phyloP scores from a whole-genome alignment of 2,329 filamentous ascomycete species.

The Sporothrix schenckii region DNA sequence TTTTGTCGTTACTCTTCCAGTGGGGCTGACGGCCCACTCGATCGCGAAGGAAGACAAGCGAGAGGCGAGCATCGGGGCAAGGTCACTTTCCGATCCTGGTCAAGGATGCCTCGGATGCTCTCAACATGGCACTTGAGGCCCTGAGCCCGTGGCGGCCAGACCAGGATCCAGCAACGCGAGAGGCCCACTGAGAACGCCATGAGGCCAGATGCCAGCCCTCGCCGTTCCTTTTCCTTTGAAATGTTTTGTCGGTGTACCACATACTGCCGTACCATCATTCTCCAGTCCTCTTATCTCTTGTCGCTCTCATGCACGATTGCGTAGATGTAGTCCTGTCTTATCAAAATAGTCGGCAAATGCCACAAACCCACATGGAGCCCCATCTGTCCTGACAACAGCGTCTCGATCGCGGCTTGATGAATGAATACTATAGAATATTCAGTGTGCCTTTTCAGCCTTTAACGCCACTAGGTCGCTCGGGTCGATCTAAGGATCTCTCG shows the following conservation, averaged over 20 bases:
- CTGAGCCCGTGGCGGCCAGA: constrained; percentile 7
- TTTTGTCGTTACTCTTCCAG: background rate
- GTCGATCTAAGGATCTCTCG: background rate
- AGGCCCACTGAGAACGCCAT: constrained; percentile 18
- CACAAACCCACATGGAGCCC: background rate
- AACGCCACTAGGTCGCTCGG: background rate
- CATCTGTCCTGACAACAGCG: background rate
- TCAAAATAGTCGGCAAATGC: background rate
- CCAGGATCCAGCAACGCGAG: background rate
- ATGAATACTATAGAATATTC: no score
- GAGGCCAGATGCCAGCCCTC: background rate
- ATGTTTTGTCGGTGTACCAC: background rate
- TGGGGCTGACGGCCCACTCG: background rate
- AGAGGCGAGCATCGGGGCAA: no score
- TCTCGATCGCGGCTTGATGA: no score
- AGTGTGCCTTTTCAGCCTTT: background rate
- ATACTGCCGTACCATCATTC: no score
- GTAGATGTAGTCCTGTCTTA: background rate
- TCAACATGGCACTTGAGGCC: background rate
- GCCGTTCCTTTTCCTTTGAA: background rate
- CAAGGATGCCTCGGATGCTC: background rate
- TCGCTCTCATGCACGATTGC: background rate
- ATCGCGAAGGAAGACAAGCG: background rate
- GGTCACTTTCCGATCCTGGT: background rate
- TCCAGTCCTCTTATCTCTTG: background rate